These are phyloP conservation scores for Diaporthe sp. DNA, from an alignment of 2,329 filamentous ascomycete species.

Conservation along the genomic window DNA sequence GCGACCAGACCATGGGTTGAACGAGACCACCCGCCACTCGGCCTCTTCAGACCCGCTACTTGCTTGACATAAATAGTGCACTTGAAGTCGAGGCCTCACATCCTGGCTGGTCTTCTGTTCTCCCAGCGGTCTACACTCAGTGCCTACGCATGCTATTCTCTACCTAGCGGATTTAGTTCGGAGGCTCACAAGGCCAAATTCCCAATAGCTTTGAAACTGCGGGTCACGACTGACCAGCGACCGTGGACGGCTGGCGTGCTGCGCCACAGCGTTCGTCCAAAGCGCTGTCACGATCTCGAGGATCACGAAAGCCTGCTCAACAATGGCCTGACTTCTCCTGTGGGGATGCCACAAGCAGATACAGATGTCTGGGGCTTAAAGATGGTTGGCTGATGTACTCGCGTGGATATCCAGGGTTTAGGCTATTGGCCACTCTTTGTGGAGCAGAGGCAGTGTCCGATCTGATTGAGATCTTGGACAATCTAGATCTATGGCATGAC, in stretches of 20 bases:
- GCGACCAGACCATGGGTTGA: too few species aligned
- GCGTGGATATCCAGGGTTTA: neutral
- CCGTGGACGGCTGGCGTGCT: neutral
- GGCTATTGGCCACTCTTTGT: neutral
- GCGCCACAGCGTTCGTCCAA: constrained; percentile 21
- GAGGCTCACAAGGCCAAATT: neutral
- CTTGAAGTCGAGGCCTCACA: too few species aligned
- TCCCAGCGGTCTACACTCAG: too few species aligned
- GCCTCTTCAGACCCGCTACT: neutral
- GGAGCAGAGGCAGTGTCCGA: constrained; percentile 7
- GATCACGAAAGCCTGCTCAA: neutral
- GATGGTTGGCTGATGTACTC: constrained; percentile 4
- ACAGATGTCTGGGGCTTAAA: neutral
- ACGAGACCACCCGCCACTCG: neutral
- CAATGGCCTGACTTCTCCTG: neutral
- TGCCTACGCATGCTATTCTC: neutral
- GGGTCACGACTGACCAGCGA: neutral
- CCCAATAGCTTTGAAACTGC: neutral
- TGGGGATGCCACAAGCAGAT: neutral
- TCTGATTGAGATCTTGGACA: constrained; percentile 2
- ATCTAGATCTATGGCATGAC: constrained; percentile 4
- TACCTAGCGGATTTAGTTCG: too few species aligned
- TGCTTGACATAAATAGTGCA: neutral
- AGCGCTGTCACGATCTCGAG: neutral
- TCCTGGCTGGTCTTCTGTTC: neutral